Evolutionary conservation across 306 rosid species (phyloP).

Genomic region (Begonia fuchsioides): DNA sequence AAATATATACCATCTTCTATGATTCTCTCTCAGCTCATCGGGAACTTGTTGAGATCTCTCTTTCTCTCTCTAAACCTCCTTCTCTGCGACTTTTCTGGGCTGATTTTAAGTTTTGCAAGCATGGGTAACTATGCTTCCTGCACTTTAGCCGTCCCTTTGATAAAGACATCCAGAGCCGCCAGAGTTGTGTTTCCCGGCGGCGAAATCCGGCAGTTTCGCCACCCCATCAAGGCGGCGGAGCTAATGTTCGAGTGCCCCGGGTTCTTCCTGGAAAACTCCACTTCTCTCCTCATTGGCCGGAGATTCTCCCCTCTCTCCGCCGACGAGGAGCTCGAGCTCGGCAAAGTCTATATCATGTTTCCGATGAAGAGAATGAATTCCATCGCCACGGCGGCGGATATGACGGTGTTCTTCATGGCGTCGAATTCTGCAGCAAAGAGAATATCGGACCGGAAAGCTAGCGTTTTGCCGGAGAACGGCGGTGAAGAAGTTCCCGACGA

Average conservation of each 20-base stretch:
- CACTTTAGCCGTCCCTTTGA: conserved; percentile 45
- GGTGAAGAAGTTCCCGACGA: background rate
- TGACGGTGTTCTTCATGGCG: conserved; percentile 57
- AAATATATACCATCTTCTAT: too few relatives aligned
- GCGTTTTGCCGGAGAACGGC: conserved; percentile 29
- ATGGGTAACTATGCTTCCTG: conserved; percentile 89
- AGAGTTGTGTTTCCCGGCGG: conserved; percentile 71
- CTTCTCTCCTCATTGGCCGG: conserved; percentile 49
- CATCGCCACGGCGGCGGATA: conserved; percentile 53
- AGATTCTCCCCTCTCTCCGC: conserved; percentile 67
- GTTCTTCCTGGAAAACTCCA: conserved; percentile 36
- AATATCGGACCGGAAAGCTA: conserved; percentile 25
- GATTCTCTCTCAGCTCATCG: too few relatives aligned
- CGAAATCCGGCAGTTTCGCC: conserved; percentile 46
- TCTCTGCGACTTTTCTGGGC: too few relatives aligned
- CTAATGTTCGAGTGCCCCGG: conserved; percentile 70
- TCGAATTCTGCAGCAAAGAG: conserved; percentile 66
- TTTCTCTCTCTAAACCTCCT: background rate
- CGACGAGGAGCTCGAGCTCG: conserved; percentile 66
- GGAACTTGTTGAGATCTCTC: background rate
- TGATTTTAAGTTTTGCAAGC: too few relatives aligned
- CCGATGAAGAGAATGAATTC: conserved; percentile 65
- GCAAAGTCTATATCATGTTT: conserved; percentile 54
- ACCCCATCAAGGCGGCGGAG: conserved; percentile 59
- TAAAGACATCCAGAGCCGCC: conserved; percentile 37